phyloP scores from a whole-genome alignment of 163 green algal genomes.

The Chlorella variabilis region DNA sequence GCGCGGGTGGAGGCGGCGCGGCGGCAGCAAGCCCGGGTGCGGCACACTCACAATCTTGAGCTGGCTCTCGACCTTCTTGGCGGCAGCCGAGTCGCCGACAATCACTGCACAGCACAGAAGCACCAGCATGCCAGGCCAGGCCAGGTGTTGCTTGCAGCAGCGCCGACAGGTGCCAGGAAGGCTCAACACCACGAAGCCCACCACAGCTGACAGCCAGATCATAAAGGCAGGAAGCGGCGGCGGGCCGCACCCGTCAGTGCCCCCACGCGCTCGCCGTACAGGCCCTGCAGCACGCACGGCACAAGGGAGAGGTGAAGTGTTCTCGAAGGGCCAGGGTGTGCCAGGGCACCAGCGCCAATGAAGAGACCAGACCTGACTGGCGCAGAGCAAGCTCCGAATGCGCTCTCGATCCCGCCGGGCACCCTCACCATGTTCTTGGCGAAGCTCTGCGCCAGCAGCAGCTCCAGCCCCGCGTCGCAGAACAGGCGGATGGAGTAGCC shows the following conservation, averaged over 20 bases:
- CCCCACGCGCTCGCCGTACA: constrained; percentile 94
- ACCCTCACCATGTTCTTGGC: constrained; percentile 93
- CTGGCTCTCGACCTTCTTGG: constrained; percentile 75
- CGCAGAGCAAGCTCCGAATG: too few species aligned
- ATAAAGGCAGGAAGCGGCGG: too few species aligned
- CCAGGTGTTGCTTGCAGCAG: too few species aligned
- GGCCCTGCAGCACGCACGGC: constrained; percentile 4
- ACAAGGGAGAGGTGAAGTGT: too few species aligned
- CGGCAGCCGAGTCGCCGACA: constrained; percentile 58
- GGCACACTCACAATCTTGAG: constrained; percentile 70
- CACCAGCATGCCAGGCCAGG: too few species aligned
- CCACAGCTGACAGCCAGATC: neutral
- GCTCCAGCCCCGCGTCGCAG: constrained; percentile 84
- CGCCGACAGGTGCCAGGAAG: neutral
- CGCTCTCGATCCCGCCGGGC: too few species aligned
- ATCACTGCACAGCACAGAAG: constrained; percentile 59
- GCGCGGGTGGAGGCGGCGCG: too few species aligned
- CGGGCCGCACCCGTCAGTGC: constrained; percentile 70
- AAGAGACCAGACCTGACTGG: too few species aligned
- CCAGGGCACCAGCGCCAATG: too few species aligned
- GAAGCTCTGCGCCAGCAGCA: constrained; percentile 90
- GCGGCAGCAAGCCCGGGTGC: neutral
- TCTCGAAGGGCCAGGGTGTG: too few species aligned
- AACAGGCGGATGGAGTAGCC: constrained; percentile 88
- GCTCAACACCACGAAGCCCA: neutral